phyloP scores from a whole-genome alignment of 345 rosid species.

The Eucalyptus sideroxylon region DNA sequence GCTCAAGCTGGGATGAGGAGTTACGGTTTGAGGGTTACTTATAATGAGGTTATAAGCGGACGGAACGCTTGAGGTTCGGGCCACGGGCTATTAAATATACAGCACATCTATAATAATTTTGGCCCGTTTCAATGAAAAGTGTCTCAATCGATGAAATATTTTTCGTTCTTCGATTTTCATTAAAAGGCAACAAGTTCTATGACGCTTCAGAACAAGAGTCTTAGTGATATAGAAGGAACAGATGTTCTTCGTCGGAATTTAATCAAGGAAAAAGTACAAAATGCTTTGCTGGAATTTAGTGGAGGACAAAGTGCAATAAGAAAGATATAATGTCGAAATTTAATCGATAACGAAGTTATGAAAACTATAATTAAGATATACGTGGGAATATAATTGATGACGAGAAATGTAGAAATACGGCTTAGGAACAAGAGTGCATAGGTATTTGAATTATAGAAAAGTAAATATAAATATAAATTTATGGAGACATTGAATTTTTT shows the following conservation, averaged over 20 bases:
- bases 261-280: neutral
- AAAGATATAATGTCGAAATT: no score
- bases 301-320: neutral
- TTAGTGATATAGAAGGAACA: neutral
- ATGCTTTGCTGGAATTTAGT: neutral
- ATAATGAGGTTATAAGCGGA: neutral
- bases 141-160: neutral
- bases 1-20: neutral
- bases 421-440: no score
- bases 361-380: no score
- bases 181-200: neutral
- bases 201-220: neutral
- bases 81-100: neutral
- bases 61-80: neutral
- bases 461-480: no score
- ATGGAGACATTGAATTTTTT: no score
- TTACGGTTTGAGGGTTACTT: neutral
- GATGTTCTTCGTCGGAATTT: no score
- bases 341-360: neutral
- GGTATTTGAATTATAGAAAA: neutral
- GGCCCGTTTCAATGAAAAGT: neutral
- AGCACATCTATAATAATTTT: neutral
- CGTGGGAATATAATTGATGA: neutral
- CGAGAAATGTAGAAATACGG: neutral
- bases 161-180: no score